These are phyloP conservation scores for Pythium folliculosum DNA, from an alignment of 352 stramenopile species.

Conservation along the genomic window DNA sequence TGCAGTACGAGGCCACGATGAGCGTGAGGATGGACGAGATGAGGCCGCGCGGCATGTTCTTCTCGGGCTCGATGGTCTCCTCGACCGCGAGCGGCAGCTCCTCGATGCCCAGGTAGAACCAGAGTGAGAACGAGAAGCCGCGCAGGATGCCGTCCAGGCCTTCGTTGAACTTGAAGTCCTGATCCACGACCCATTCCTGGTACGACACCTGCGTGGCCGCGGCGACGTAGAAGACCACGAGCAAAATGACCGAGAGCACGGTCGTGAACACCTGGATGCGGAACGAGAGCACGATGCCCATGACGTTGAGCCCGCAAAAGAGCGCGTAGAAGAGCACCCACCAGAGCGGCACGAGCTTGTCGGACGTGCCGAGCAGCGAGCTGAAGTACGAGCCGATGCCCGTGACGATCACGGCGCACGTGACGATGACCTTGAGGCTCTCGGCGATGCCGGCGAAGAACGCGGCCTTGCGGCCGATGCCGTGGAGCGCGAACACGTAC, in stretches of 20 bases:
- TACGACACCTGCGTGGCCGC: constrained; percentile 56
- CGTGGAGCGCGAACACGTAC: constrained; percentile 69
- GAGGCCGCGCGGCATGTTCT: constrained; percentile 68
- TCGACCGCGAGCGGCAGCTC: constrained; percentile 71
- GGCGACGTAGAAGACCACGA: constrained; percentile 63
- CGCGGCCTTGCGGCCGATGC: constrained; percentile 46
- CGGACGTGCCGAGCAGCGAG: constrained; percentile 44
- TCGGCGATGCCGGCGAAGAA: constrained; percentile 72
- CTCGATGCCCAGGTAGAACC: constrained; percentile 81
- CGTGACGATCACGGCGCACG: constrained; percentile 46
- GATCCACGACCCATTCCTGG: constrained; percentile 48
- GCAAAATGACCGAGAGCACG: constrained; percentile 45
- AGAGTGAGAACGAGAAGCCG: constrained; percentile 62
- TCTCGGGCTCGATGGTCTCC: constrained; percentile 68
- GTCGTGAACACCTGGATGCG: constrained; percentile 60
- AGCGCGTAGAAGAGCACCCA: constrained; percentile 56
- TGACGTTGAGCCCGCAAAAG: constrained; percentile 66
- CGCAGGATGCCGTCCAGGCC: constrained; percentile 44
- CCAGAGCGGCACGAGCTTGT: constrained; percentile 48
- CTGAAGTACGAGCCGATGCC: constrained; percentile 65
- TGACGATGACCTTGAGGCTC: constrained; percentile 61
- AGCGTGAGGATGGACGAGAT: constrained; percentile 58
- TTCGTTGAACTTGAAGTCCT: constrained; percentile 53
- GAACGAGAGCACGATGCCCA: constrained; percentile 61
- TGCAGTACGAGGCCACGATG: constrained; percentile 52